Evolutionary conservation across 768 basidiomycete genomes (phyloP).

Genomic region (Naganishia onofrii): DNA sequence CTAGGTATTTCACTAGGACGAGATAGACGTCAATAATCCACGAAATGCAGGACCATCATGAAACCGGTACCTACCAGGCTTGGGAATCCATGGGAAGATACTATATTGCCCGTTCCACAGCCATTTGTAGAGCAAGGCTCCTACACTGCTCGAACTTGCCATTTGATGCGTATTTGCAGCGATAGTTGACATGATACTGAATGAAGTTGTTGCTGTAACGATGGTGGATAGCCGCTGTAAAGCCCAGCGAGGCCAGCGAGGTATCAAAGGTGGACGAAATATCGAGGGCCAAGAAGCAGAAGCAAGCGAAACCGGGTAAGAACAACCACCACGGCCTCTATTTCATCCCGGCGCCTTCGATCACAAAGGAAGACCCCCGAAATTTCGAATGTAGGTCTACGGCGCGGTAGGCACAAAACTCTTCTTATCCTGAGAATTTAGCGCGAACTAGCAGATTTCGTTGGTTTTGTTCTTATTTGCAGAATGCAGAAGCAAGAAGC

Average conservation of each 20-base stretch:
- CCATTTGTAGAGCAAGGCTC: constrained; percentile 15
- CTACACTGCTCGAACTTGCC: neutral
- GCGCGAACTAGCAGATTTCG: too few relatives aligned
- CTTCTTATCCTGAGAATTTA: too few relatives aligned
- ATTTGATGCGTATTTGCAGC: neutral
- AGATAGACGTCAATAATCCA: neutral
- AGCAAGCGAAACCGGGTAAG: too few relatives aligned
- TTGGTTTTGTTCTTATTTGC: too few relatives aligned
- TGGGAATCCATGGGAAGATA: constrained; percentile 26
- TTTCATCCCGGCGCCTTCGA: too few relatives aligned
- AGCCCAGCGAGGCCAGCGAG: neutral
- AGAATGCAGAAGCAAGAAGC: too few relatives aligned
- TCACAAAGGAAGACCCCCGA: too few relatives aligned
- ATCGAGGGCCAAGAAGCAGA: neutral
- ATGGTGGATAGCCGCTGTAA: constrained; percentile 4
- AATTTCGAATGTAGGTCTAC: too few relatives aligned
- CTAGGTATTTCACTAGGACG: constrained; percentile 27
- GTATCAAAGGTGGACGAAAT: neutral
- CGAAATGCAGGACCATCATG: too few relatives aligned
- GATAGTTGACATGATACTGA: constrained; percentile 1
- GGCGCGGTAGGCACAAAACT: too few relatives aligned
- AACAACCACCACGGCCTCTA: too few relatives aligned
- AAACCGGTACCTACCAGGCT: constrained; percentile 12
- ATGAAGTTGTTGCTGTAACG: neutral
- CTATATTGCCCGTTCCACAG: constrained; percentile 23